Base-by-base conservation (phyloP, 1,284 basidiomycete species). In the Xerocomus amazonicus region DNA sequence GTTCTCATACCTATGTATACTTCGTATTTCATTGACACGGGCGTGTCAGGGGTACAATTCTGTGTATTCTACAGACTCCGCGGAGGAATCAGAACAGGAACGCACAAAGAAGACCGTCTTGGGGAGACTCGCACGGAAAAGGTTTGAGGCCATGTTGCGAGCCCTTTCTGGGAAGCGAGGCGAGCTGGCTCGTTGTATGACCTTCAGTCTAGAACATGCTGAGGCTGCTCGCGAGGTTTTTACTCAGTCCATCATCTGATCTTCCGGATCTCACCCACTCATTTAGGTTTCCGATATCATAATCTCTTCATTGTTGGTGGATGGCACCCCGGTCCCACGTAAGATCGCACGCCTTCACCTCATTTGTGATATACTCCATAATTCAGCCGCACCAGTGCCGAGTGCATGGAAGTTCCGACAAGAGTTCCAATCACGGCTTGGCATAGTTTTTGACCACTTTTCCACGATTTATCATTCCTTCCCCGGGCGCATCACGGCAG, bases 321-420 rank as follows among this genome's bases (percentile, higher is more conserved):
- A 93, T 51, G 75, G 80, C 14, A 99, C 97, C 0, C 87, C 97
- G 0, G 88, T 99, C 10, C 95, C 97, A 33, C 84, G 95, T 56
- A 99, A 99, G 68, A 81, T 99, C 43, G 92, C 97, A 6, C 84
- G 97, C 8, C 80, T 99, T 26, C 87, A 97, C 70, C 80, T 97
- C 41, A 90, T 99, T 47, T 97, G 94, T 61, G 97, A 99, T 64
- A 97, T 99, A 55, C 78, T 99, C 27, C 94, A 98, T 73, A 99
- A 99, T 67, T 93, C 92, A 3, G 94, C 92, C 34, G 87, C 87
- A 5, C 75, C 91, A 4, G 78, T 94, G 9, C 87, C 90, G 2
- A 90, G 87, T 67, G 92, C 92, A 14, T 97, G 94, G 94, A 92
- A 91, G 65, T 97, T 92, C 69, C 84, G 95, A 31, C 84, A 90